Percentiles rank a stretch among this genome's conserved stretches.
Evolutionary conservation across 352 stramenopile genomes (phyloP).

Genomic region (Pseudoperonospora humuli): DNA sequence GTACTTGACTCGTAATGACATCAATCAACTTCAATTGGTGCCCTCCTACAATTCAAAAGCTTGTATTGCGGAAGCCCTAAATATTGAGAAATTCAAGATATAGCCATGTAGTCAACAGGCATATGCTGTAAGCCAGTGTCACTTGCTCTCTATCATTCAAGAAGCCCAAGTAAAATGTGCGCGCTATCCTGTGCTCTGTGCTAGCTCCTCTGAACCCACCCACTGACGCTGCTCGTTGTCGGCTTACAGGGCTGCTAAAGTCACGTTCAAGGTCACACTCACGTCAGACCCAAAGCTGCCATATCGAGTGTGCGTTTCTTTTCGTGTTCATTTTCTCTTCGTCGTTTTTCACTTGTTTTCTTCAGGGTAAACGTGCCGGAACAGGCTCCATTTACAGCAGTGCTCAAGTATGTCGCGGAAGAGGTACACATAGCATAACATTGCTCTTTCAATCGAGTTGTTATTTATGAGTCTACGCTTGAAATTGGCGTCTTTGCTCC

Average conservation of each 20-base stretch:
- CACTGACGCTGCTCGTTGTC: slow-evolving; percentile 2
- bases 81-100: slow-evolving; percentile 1
- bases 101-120: background rate
- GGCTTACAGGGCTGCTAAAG: slow-evolving; percentile 47
- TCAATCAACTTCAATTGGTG: background rate
- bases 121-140: too few relatives aligned
- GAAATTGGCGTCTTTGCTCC: slow-evolving; percentile 2
- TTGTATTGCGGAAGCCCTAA: background rate
- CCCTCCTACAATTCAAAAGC: background rate
- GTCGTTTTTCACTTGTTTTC: background rate
- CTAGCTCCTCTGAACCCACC: background rate
- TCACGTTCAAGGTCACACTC: slow-evolving; percentile 84
- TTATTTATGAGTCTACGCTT: slow-evolving; percentile 9
- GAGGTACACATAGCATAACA: slow-evolving; percentile 28
- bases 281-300: slow-evolving; percentile 84
- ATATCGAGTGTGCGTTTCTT: slow-evolving; percentile 52
- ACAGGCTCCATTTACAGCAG: slow-evolving; percentile 72
- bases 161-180: slow-evolving; percentile 10
- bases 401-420: slow-evolving; percentile 82
- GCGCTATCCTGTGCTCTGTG: background rate
- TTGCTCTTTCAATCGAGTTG: background rate
- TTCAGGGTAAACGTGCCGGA: slow-evolving; percentile 71
- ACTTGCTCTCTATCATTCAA: slow-evolving; percentile 10
- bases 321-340: background rate
- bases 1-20: background rate